These are phyloP conservation scores for Capniomyces stellatus DNA, from an alignment of 371 early-diverging fungal species.

Conservation along the genomic window DNA sequence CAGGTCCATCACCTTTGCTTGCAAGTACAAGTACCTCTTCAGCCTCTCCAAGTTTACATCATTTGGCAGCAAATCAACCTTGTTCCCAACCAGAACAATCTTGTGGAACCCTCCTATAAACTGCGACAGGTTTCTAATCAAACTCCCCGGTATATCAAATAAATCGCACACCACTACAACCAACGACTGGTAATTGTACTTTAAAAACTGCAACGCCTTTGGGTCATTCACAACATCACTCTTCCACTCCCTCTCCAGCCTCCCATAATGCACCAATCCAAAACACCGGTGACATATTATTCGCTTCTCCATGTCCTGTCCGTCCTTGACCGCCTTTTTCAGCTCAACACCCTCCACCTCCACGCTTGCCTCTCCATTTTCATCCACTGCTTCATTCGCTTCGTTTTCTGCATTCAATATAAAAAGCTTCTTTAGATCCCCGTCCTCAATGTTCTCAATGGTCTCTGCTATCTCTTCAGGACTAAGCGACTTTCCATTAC, in stretches of 20 bases:
- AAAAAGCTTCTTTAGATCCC: background rate
- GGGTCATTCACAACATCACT: conserved; percentile 32
- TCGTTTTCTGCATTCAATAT: conserved; percentile 7
- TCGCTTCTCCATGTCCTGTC: conserved; percentile 16
- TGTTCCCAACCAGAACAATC: conserved; percentile 43
- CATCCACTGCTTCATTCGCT: conserved; percentile 6
- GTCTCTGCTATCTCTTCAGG: background rate
- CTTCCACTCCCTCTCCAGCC: conserved; percentile 16
- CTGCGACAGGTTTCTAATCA: conserved; percentile 28
- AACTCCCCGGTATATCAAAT: conserved; percentile 39
- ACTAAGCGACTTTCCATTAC: background rate
- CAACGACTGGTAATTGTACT: conserved; percentile 31
- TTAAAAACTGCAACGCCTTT: conserved; percentile 33
- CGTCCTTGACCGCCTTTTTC: conserved; percentile 7
- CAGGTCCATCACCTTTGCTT: conserved; percentile 26
- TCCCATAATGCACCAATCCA: conserved; percentile 29
- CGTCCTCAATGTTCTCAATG: background rate
- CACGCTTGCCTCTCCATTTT: background rate
- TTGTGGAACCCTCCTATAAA: conserved; percentile 26
- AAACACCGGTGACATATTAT: conserved; percentile 46
- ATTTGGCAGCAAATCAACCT: conserved; percentile 39
- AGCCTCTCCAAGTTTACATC: conserved; percentile 32
- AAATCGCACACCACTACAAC: conserved; percentile 40
- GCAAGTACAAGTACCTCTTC: conserved; percentile 32
- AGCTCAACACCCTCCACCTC: conserved; percentile 1